Base-by-base conservation (phyloP, 1,139 yeast species). In the Saccharomyces hybrid region DNA sequence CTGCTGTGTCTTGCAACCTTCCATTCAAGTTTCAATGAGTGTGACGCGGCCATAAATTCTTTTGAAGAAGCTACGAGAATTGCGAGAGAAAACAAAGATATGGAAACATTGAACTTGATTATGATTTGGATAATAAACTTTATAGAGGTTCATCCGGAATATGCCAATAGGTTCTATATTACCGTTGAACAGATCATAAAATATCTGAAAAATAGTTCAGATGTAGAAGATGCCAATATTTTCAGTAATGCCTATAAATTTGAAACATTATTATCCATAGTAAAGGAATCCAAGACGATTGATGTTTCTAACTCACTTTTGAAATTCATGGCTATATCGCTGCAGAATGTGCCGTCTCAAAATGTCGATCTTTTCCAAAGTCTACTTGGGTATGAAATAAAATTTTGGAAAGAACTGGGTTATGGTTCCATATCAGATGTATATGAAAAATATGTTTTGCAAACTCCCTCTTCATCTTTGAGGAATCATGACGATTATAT, bases 51-150 rank as follows among this genome's bases (percentile, higher is more conserved):
- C 0, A 70, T 88, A 14, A 78, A 84, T 60, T 86, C 96, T 0
- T 86, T 90, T 4, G 89, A 86, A 60, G 97, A 90, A 66, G 95
- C 97, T 0, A 86, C 90, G 2, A 77, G 88, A 3, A 91, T 90
- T 1, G 96, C 96, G 0, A 75, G 97, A 62, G 96, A 90, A 64
- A 85, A 87, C 63, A 84, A 83, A 60, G 96, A 90, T 67, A 77
- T 81, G 57, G 74, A 78, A 11, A 88, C 96, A 19, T 74, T 90
- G 46, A 86, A 89, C 14, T 84, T 83, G 61, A 79, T 90, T n/a
- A 73, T 89, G 49, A 79, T 91, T 7, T 88, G 96, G 95, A 74
- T 89, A 1, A 83, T 83, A 64, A 80, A 84, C 58, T 87, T 87
- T 60, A 76, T 88, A 65, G 81, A 81, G 57, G 79, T 80, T 58